phyloP scores from a whole-genome alignment of 1,284 basidiomycete species.

The Leucoagaricus sp. region DNA sequence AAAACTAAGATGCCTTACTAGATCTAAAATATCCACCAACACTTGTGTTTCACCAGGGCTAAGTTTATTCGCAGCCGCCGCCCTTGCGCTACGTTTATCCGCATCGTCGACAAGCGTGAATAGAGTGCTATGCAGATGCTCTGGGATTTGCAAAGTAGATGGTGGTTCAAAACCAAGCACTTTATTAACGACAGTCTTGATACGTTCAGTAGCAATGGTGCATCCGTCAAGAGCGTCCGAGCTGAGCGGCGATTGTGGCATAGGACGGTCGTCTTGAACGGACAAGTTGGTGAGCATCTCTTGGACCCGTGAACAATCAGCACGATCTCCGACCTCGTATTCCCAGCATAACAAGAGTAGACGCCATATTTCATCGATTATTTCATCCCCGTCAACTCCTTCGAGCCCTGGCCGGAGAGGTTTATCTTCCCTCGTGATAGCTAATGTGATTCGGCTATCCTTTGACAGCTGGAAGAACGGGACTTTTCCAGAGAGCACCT shows the following conservation, averaged over 20 bases:
- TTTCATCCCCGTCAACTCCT: neutral
- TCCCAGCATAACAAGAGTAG: neutral
- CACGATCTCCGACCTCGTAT: neutral
- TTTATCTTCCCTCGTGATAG: neutral
- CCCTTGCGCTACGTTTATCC: neutral
- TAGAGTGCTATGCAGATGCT: neutral
- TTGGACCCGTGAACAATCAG: neutral
- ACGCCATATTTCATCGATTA: neutral
- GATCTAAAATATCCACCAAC: neutral
- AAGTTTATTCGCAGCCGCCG: neutral
- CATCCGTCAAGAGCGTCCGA: neutral
- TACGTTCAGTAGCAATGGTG: neutral
- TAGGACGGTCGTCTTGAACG: neutral
- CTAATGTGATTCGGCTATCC: neutral
- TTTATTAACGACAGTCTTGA: neutral
- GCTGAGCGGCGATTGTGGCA: neutral
- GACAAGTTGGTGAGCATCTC: neutral
- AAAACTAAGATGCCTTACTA: neutral
- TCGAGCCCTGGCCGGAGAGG: neutral
- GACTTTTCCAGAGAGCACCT: neutral
- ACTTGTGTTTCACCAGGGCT: neutral
- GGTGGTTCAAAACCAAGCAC: neutral
- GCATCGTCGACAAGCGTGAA: neutral
- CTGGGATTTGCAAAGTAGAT: neutral
- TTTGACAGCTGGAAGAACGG: neutral